A percentile compares a stretch with the other conserved stretches of the same genome.
phyloP scores from a whole-genome alignment of 805 yeast genomes.

The Komagataella kurtzmanii region DNA sequence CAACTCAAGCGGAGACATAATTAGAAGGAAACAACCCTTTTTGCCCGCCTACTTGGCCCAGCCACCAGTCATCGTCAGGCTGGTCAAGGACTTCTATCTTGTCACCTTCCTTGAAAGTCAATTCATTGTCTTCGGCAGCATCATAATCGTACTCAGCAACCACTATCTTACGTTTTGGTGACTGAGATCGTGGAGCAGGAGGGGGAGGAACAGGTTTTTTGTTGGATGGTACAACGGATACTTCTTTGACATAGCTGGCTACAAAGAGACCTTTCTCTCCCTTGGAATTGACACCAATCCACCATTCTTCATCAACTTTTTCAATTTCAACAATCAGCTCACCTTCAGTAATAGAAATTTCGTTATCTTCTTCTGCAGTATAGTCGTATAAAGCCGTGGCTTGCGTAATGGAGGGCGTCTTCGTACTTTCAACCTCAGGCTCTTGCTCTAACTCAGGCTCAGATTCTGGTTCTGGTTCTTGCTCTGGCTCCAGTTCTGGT shows the following conservation, averaged over 20 bases:
- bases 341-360: slow-evolving; percentile 53
- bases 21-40: slow-evolving; percentile 86
- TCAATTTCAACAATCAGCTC: slow-evolving; percentile 56
- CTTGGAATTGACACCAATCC: slow-evolving; percentile 24
- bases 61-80: slow-evolving; percentile 96
- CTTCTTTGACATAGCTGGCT: slow-evolving; percentile 32
- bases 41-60: slow-evolving; percentile 70
- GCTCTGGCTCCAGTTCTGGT: slow-evolving; percentile 5
- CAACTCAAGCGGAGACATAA: slow-evolving; percentile 35
- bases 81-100: slow-evolving; percentile 70
- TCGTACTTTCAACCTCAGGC: slow-evolving; percentile 6
- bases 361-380: slow-evolving; percentile 65
- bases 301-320: slow-evolving; percentile 66
- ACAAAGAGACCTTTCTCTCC: slow-evolving; percentile 46
- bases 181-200: slow-evolving; percentile 9
- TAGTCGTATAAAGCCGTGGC: slow-evolving; percentile 82
- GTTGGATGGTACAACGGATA: slow-evolving; percentile 8
- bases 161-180: slow-evolving; percentile 28
- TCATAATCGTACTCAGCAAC: slow-evolving; percentile 69
- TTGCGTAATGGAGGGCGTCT: slow-evolving; percentile 5
- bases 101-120: slow-evolving; percentile 77
- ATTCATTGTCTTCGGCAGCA: slow-evolving; percentile 87
- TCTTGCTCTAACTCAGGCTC: slow-evolving; percentile 4
- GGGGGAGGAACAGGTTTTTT: slow-evolving; percentile 8
- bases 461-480: slow-evolving; percentile 9